Evolutionary conservation across 1,284 basidiomycete species (phyloP), one percentile per base, ranked within the genome.

Genomic region (Tausonia pullulans): DNA sequence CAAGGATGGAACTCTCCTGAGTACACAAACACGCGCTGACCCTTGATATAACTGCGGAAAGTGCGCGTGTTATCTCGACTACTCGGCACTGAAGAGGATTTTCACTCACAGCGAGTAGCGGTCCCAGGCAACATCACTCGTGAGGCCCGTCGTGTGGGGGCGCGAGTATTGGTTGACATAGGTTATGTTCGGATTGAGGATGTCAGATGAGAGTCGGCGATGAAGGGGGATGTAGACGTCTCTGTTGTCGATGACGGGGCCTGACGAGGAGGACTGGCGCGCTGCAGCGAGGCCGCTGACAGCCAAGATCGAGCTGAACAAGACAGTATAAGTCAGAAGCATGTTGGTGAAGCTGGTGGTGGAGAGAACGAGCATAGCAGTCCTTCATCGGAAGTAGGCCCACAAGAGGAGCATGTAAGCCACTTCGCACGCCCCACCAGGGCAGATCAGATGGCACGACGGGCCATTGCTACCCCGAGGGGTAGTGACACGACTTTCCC

Each of bases 1-100:
- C 86, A 92, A 0, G 88, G 84, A 71, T 91, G 88, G 72, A 91
- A 89, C 73, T 60, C 58, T 48, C 58, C 58, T 2, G 58, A 60
- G 48, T 60, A 60, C 1, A 60, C 14, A 14, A 60, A 51, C 10
- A 60, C 16, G 3, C 58, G 39, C 48, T 60, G 58, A 8, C 58
- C 58, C 16, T 52, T 60, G 3, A 60, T 49, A 27, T 50, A 60
- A 5, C 53, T 55, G 53, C 27, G 16, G 39, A 55, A 27, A 55
- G 39, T 5, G 7, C 27, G 39, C n/a, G 39, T 5, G 14, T 16
- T 27, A 10, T 10, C 4, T 5, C 53, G 39, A 40, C 53, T 10
- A 10, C 5, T 13, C 9, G 27, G 10, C 53, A 2, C 8, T 40
- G 8, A 55, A 7, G 53, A 55, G 53, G 53, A 41, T 13, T 10